Base-by-base conservation (phyloP, 2,329 filamentous ascomycete species). In the Tolypocladium sp. region DNA sequence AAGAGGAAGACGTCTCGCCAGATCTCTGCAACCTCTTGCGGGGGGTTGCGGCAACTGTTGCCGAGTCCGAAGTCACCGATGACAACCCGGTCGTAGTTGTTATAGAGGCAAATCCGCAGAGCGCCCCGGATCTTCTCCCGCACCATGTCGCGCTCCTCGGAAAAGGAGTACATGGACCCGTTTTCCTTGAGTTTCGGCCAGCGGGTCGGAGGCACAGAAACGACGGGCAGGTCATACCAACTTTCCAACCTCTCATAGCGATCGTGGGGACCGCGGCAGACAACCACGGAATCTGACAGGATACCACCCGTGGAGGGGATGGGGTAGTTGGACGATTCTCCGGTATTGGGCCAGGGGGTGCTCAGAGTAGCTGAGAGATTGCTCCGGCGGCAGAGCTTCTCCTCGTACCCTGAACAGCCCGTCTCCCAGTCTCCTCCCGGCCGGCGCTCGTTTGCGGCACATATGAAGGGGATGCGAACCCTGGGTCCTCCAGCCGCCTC, bases 351-450 rank as follows among this genome's bases (percentile, higher is more conserved):
- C 61, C 79, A 85, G 2, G 87, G 85, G 53, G 82, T 87, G 27
- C 79, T 81, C 55, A 92, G 78, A 3, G 86, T 85, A 22, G 87
- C 84, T 7, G 87, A 87, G 40, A 92, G 81, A 63, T 88, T 91
- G 74, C 87, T 90, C 65, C 89, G 80, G 61, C 89, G 81, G 67
- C 88, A 90, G 42, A 92, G 81, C 64, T 87, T 87, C 72, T 92
- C 89, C 74, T 78, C 76, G 61, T 77, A 77, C 40, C 76, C 75
- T 3, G 74, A 70, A 15, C 74, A 78, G 61, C 79, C 80, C 8
- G 81, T 88, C 66, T 91, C 88, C 89, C 89, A 92, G 69, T 92
- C 88, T n/a, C 89, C 89, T 12, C 89, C 89, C 0, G 89, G 81
- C 42, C 87, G 80, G 68, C 87, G 89, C 70, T 92, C 89, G 73